Percentiles rank a stretch among this genome's conserved stretches.
Evolutionary conservation across 345 rosid species (phyloP).

Genomic region (Anastatica hierochuntica): DNA sequence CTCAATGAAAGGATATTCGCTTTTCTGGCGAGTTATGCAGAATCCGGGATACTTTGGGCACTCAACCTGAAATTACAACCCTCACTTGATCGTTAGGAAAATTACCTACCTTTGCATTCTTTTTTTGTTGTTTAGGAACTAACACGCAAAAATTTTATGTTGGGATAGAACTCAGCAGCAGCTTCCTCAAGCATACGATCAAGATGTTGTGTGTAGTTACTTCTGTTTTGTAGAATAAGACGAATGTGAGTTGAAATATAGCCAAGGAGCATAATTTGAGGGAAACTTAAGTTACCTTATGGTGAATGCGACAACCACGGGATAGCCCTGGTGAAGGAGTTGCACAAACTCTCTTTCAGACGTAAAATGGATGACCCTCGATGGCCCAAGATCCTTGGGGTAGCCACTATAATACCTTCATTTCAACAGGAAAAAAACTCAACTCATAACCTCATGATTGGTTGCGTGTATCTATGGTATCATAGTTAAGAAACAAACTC

Average conservation of each 20-base stretch:
- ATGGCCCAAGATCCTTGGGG: slow-evolving; percentile 84
- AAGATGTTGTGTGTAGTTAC: slow-evolving; percentile 78
- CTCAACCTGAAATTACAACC: slow-evolving; percentile 56
- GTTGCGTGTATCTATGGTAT: neutral
- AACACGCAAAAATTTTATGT: slow-evolving; percentile 76
- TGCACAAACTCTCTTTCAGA: slow-evolving; percentile 93
- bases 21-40: slow-evolving; percentile 79
- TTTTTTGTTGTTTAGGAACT: slow-evolving; percentile 21
- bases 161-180: slow-evolving; percentile 76
- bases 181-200: slow-evolving; percentile 83
- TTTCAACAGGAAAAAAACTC: slow-evolving; percentile 6
- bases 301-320: slow-evolving; percentile 81
- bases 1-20: slow-evolving; percentile 86
- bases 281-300: slow-evolving; percentile 45
- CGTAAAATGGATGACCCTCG: slow-evolving; percentile 62
- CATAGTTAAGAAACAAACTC: neutral
- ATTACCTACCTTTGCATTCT: neutral
- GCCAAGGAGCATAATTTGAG: neutral
- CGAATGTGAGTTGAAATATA: no score
- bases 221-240: slow-evolving; percentile 36
- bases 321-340: slow-evolving; percentile 71
- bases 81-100: neutral
- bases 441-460: no score
- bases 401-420: slow-evolving; percentile 70
- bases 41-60: slow-evolving; percentile 98